A percentile compares a stretch with the other conserved stretches of the same genome.
phyloP scores from a whole-genome alignment of 2,329 filamentous ascomycete genomes.

The Xylaria hypoxylon region DNA sequence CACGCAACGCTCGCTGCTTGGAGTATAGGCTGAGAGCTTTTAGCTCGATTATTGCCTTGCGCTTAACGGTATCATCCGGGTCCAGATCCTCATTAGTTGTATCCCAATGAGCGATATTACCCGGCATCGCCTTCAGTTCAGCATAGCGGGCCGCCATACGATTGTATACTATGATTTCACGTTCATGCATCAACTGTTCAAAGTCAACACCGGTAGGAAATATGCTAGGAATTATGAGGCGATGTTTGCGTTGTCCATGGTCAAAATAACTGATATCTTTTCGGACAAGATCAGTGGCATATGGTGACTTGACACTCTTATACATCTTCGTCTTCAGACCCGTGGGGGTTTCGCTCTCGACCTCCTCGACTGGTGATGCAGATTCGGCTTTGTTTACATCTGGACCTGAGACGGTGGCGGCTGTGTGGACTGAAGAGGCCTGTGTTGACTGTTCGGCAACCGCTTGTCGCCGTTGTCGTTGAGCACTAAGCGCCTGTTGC shows the following conservation, averaged over 20 bases:
- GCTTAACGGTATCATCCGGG: conserved; percentile 84
- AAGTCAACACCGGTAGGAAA: conserved; percentile 91
- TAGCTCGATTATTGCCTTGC: conserved; percentile 93
- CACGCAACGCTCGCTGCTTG: conserved; percentile 87
- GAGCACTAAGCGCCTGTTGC: conserved; percentile 84
- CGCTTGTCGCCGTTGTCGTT: conserved; percentile 74
- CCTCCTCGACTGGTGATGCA: conserved; percentile 48
- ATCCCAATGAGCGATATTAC: conserved; percentile 90
- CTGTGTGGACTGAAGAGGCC: conserved; percentile 52
- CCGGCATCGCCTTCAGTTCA: conserved; percentile 85
- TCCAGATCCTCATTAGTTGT: conserved; percentile 74
- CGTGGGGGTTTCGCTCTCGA: conserved; percentile 50
- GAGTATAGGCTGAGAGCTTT: conserved; percentile 89
- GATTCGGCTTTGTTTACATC: conserved; percentile 51
- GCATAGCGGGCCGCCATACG: conserved; percentile 85
- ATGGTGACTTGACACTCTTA: conserved; percentile 81
- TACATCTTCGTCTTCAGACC: conserved; percentile 64
- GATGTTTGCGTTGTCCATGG: conserved; percentile 79
- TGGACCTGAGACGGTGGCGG: conserved; percentile 56
- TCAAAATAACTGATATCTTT: conserved; percentile 80
- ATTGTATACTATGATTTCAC: conserved; percentile 90
- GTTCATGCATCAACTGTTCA: conserved; percentile 85
- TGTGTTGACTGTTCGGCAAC: conserved; percentile 62
- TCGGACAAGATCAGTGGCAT: conserved; percentile 65
- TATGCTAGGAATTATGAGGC: conserved; percentile 85